Conservation (phyloP, 768 basidiomycete genomes). For the Mycena latifolia region DNA sequence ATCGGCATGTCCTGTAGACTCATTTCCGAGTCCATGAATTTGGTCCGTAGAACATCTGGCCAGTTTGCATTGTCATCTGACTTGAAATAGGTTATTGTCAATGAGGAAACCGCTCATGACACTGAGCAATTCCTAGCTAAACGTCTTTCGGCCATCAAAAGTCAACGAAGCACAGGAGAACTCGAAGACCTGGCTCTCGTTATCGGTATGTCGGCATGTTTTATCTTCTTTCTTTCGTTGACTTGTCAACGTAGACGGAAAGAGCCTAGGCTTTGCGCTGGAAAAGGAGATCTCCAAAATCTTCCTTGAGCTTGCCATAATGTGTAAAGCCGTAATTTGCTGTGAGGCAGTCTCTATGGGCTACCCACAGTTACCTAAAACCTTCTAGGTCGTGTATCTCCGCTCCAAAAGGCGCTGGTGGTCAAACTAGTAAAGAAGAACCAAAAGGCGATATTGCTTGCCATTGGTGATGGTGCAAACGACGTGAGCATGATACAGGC, state of each 20-base stretch:
- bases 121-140: constrained; percentile 91
- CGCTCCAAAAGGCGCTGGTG: constrained; percentile 96
- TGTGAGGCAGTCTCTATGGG: constrained; percentile 66
- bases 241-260: constrained; percentile 77
- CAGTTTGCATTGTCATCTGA: background rate
- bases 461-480: constrained; percentile 98
- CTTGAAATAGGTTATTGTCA: constrained; percentile 84
- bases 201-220: constrained; percentile 72
- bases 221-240: constrained; percentile 1
- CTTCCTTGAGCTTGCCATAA: constrained; percentile 94
- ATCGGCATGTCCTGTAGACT: constrained; percentile 98
- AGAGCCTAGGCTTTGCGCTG: constrained; percentile 91
- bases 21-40: constrained; percentile 98
- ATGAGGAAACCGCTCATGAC: constrained; percentile 85
- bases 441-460: constrained; percentile 91
- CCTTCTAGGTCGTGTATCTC: constrained; percentile 90
- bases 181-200: constrained; percentile 94
- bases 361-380: constrained; percentile 18
- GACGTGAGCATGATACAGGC: constrained; percentile 99
- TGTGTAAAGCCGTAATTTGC: constrained; percentile 99
- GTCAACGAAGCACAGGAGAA: constrained; percentile 91
- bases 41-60: constrained; percentile 64
- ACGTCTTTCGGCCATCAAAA: constrained; percentile 92
- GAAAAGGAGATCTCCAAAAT: constrained; percentile 92
- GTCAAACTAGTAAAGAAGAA: constrained; percentile 99